Conservation (phyloP, 2,329 filamentous ascomycete genomes). For the Incumbomyces lentus region DNA sequence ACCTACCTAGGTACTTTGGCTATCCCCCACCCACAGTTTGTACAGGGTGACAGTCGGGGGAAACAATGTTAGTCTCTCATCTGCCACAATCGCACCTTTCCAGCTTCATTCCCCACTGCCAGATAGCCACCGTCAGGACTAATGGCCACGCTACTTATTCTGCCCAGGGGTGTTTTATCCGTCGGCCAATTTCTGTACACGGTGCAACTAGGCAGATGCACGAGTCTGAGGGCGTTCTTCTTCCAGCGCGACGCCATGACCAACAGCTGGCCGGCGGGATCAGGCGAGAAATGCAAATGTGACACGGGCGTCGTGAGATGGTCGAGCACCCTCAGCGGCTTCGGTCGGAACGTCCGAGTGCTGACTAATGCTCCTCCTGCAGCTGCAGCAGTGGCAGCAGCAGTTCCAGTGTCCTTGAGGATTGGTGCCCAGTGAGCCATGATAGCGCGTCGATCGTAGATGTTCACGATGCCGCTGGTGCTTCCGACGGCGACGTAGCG, state of each 20-base stretch:
- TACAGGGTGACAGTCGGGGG: too few relatives aligned
- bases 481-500: constrained; percentile 84
- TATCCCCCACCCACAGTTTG: too few relatives aligned
- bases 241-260: constrained; percentile 80
- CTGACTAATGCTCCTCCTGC: too few relatives aligned
- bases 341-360: constrained; percentile 50
- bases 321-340: constrained; percentile 64
- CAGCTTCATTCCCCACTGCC: constrained; percentile 78
- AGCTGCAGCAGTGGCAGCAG: constrained; percentile 5
- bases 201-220: constrained; percentile 83
- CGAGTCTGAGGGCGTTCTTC: constrained; percentile 74
- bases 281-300: constrained; percentile 68
- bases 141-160: constrained; percentile 60
- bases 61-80: constrained; percentile 53
- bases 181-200: constrained; percentile 98
- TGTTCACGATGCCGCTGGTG: constrained; percentile 77
- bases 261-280: constrained; percentile 64
- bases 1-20: too few relatives aligned
- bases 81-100: constrained; percentile 86
- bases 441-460: constrained; percentile 64
- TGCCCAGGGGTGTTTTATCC: constrained; percentile 72
- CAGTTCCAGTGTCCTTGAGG: constrained; percentile 11
- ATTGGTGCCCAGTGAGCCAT: constrained; percentile 39
- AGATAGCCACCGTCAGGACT: constrained; percentile 32
- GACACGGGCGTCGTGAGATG: constrained; percentile 82